These are phyloP conservation scores for Cucurbita argyrosperma DNA, from an alignment of 306 rosid genomes.

Conservation along the genomic window DNA sequence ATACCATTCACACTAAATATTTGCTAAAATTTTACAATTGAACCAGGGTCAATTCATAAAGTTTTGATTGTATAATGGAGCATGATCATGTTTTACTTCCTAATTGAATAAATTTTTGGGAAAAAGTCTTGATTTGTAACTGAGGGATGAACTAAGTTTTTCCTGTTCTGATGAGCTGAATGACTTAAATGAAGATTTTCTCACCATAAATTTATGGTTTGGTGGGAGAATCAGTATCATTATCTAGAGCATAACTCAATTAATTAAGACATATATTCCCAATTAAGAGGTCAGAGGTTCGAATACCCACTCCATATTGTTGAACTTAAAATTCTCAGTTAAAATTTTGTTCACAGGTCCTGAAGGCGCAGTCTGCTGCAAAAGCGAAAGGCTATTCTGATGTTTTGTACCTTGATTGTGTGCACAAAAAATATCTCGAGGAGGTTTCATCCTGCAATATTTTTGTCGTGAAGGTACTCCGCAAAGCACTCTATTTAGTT, in stretches of 20 bases:
- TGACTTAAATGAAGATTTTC: neutral
- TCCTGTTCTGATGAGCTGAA: neutral
- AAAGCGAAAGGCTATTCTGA: constrained; percentile 89
- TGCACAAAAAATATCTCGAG: constrained; percentile 80
- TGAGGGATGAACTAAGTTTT: neutral
- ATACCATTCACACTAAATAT: neutral
- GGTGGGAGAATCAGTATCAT: neutral
- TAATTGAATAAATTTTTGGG: neutral
- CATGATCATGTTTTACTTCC: neutral
- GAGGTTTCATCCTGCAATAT: constrained; percentile 97
- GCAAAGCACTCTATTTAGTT: neutral
- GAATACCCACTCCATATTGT: too few relatives aligned
- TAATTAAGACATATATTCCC: neutral
- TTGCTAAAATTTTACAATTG: neutral
- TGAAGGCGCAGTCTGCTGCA: constrained; percentile 88
- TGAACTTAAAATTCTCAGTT: neutral
- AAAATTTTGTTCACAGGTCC: constrained; percentile 36
- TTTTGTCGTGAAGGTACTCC: constrained; percentile 84
- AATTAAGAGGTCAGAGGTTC: too few relatives aligned
- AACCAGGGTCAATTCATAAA: neutral
- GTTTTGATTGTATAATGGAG: neutral
- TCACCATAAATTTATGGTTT: neutral
- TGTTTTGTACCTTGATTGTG: constrained; percentile 85
- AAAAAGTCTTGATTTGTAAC: neutral
- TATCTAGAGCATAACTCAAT: neutral